phyloP scores from a whole-genome alignment of 2,329 filamentous ascomycete genomes.

The Elsinoe fawcettii region DNA sequence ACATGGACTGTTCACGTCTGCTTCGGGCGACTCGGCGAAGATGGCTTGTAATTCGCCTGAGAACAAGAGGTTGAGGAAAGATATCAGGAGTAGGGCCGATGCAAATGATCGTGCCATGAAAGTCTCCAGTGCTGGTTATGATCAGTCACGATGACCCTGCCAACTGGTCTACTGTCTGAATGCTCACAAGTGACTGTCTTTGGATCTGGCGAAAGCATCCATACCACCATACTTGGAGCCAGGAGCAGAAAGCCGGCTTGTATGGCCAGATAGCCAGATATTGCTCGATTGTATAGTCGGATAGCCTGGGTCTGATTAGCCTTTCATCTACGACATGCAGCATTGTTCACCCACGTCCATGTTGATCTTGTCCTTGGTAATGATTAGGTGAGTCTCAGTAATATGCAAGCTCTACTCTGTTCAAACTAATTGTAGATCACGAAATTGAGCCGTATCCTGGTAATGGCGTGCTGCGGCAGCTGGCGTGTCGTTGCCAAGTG shows the following conservation, averaged over 20 bases:
- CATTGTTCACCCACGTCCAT: not conserved
- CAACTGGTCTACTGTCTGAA: not conserved
- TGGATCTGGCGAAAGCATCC: conserved; percentile 53
- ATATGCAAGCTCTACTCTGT: not conserved
- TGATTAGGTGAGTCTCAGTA: no score
- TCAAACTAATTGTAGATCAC: not conserved
- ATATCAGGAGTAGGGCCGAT: conserved; percentile 56
- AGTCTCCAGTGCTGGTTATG: conserved; percentile 46
- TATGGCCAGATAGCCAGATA: conserved; percentile 32
- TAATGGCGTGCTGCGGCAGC: not conserved
- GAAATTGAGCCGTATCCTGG: not conserved
- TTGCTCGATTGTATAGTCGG: conserved; percentile 38
- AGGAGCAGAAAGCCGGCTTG: conserved; percentile 45
- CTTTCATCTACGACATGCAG: not conserved
- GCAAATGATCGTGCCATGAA: conserved; percentile 66
- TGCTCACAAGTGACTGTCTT: conserved; percentile 43
- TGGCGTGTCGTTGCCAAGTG: not conserved
- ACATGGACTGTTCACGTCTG: conserved; percentile 11
- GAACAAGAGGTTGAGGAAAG: conserved; percentile 54
- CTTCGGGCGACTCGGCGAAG: conserved; percentile 1
- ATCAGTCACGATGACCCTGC: not conserved
- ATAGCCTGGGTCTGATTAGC: conserved; percentile 29
- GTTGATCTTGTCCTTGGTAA: not conserved
- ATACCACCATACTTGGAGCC: conserved; percentile 52
- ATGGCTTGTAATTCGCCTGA: conserved; percentile 42